Evolutionary conservation across 768 basidiomycete species (phyloP).

Genomic region (Boletus vermiculosoides): DNA sequence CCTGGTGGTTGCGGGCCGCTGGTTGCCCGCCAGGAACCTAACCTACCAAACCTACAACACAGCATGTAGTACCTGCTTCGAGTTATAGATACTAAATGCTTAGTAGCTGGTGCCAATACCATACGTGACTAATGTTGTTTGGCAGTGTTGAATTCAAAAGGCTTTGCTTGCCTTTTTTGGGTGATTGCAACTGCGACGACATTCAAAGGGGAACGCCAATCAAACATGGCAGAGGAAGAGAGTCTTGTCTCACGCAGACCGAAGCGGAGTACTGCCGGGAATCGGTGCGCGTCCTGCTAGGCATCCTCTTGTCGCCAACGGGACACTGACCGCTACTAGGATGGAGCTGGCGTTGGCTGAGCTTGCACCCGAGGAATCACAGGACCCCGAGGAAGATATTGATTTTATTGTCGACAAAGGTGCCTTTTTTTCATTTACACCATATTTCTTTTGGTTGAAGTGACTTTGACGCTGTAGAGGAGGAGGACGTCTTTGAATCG

Average conservation of each 20-base stretch:
- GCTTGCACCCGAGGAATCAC: conserved; percentile 42
- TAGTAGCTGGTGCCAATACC: no score
- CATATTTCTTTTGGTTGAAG: neutral
- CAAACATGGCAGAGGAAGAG: conserved; percentile 16
- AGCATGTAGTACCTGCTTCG: no score
- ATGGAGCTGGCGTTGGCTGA: conserved; percentile 78
- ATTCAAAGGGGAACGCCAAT: neutral
- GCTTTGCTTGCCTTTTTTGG: conserved; percentile 6
- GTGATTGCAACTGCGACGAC: neutral
- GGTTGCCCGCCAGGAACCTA: no score
- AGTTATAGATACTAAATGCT: no score
- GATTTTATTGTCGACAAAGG: conserved; percentile 73
- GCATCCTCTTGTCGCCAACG: neutral
- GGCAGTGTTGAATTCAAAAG: conserved; percentile 18
- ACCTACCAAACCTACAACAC: no score
- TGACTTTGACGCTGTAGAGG: conserved; percentile 46
- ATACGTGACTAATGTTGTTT: conserved; percentile 4
- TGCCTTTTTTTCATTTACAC: conserved; percentile 15
- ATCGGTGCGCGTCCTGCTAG: conserved; percentile 47
- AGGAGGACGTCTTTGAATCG: conserved; percentile 78
- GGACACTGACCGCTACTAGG: conserved; percentile 35
- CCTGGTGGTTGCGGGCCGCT: no score
- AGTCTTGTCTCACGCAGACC: conserved; percentile 55
- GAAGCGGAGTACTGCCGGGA: conserved; percentile 74
- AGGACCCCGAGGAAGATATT: conserved; percentile 67